Evolutionary conservation across 2,329 filamentous ascomycete species (phyloP), one percentile per base, ranked within the genome.

Genomic region (Ophiocordyceps camponoti-saundersi): DNA sequence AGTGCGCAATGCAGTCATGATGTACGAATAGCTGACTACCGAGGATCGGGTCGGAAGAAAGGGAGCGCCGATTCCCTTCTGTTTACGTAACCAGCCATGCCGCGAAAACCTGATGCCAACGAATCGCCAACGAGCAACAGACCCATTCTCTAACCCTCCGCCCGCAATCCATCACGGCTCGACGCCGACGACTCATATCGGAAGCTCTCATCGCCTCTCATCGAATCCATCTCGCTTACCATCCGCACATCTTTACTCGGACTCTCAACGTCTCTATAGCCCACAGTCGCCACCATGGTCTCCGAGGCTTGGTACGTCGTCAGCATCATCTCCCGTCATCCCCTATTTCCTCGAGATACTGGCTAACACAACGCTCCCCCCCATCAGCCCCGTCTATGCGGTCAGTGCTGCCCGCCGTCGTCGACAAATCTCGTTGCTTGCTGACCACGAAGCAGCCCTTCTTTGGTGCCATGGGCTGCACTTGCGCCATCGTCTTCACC

Each of bases 381-480:
- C 36, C 45, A 63, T 53, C 60, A 98, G 90, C 75, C 90, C 90
- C 72, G 90, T 94, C 63, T 98, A 96, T 75, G 87, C 92, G 78
- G 92, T 96, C 80, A 87, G 90, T 95, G 61, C 53, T 46, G 53
- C 50, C 52, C 51, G 53, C 55, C 47, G 54, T 53, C 55, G n/a
- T 40, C n/a, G 3, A 4, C 6, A n/a, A 20, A 8, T 7, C 21
- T 7, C 6, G 36, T 45, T 45, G 39, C 48, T 48, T 51, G 56
- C 66, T 70, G 60, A 67, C 57, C 42, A 48, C 49, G n/a, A 43
- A 51, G 45, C 60, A 79, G 75, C 73, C 89, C 70, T 95, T 95
- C 75, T 95, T 95, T 63, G 88, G 89, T 72, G 88, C 87, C 66
- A 92, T 95, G 84, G 89, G 89, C 67, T 95, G 89, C 79, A 92